phyloP scores from a whole-genome alignment of 495 filamentous ascomycete species.

The Ramalina peruviana region DNA sequence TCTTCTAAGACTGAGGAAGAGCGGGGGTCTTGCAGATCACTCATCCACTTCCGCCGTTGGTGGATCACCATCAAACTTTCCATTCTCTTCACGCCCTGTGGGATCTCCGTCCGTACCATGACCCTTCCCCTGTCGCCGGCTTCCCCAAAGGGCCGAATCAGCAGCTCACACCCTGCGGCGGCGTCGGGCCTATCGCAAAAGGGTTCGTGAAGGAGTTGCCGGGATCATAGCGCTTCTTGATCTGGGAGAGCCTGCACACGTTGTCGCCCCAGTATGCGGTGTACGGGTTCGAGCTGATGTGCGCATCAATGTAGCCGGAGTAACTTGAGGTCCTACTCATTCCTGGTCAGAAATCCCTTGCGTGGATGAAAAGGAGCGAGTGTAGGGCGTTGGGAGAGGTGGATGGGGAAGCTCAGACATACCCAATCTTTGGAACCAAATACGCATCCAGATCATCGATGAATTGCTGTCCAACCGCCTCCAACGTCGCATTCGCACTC shows the following conservation, averaged over 20 bases:
- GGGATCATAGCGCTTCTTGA: slow-evolving; percentile 27
- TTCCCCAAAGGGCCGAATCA: background rate
- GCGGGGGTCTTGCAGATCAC: too few species aligned
- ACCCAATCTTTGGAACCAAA: slow-evolving; percentile 6
- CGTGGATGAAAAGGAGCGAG: background rate
- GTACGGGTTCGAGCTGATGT: slow-evolving; percentile 1
- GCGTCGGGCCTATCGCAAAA: slow-evolving; percentile 1
- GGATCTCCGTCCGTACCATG: too few species aligned
- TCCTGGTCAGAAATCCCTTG: background rate
- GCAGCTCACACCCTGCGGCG: background rate
- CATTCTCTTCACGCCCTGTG: too few species aligned
- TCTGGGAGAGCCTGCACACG: slow-evolving; percentile 9
- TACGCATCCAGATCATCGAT: slow-evolving; percentile 3
- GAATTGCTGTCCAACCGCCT: background rate
- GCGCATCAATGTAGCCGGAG: slow-evolving; percentile 3
- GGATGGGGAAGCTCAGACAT: background rate
- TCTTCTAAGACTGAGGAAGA: too few species aligned
- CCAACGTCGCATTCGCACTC: background rate
- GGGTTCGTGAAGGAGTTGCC: slow-evolving; percentile 23
- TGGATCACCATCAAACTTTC: too few species aligned
- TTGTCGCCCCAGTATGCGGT: slow-evolving; percentile 3
- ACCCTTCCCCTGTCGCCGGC: too few species aligned
- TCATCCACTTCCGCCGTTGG: too few species aligned
- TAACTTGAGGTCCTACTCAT: slow-evolving; percentile 1
- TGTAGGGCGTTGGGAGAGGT: background rate